These are phyloP conservation scores for Saccharomyces hybrid DNA, from an alignment of 1,139 yeast species.

Conservation along the genomic window DNA sequence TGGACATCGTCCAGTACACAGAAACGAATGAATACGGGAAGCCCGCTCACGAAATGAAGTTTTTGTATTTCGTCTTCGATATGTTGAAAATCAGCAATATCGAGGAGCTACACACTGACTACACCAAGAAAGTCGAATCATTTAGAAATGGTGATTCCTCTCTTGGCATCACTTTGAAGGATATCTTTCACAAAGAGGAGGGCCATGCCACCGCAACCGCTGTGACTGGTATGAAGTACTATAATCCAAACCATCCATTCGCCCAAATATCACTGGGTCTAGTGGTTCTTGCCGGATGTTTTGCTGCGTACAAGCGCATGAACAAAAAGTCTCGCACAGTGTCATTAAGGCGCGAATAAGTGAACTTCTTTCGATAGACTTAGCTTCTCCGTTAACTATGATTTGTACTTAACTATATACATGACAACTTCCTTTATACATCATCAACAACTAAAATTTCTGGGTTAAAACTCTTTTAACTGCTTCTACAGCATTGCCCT, in stretches of 20 bases:
- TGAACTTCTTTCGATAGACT: neutral
- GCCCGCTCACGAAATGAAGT: constrained; percentile 42
- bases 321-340: neutral
- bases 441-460: constrained; percentile 16
- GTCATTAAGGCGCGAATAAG: neutral
- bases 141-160: constrained; percentile 17
- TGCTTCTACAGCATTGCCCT: constrained; percentile 48
- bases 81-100: constrained; percentile 12
- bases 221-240: neutral
- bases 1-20: constrained; percentile 43
- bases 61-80: constrained; percentile 26
- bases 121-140: constrained; percentile 13
- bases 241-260: neutral
- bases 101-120: constrained; percentile 15
- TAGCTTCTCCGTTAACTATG: constrained; percentile 23
- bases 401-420: constrained; percentile 24
- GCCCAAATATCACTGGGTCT: neutral
- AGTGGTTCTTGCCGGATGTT: neutral
- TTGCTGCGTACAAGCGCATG: neutral
- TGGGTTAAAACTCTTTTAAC: constrained; percentile 33
- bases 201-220: neutral
- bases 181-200: constrained; percentile 6
- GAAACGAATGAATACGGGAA: constrained; percentile 33
- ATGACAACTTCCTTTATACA: constrained; percentile 23
- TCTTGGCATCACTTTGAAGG: constrained; percentile 19